Conservation (phyloP, 768 basidiomycete species). For the Phylloporus sp. region DNA sequence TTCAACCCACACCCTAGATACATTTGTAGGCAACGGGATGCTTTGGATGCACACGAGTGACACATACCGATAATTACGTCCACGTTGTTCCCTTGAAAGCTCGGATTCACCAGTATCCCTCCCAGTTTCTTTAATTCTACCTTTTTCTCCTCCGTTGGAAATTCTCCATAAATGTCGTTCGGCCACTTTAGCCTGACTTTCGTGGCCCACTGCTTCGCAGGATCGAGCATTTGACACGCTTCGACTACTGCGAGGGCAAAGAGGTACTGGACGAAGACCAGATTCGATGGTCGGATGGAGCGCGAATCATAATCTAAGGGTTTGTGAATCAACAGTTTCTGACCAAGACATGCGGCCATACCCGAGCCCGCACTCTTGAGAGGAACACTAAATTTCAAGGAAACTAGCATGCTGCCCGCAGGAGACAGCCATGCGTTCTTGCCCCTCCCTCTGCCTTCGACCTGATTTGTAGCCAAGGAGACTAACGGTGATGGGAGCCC, state of each 20-base stretch:
- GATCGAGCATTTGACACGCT: conserved; percentile 60
- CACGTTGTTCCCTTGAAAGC: conserved; percentile 64
- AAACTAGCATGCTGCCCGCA: conserved; percentile 76
- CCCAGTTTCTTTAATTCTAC: conserved; percentile 74
- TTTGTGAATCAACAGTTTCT: background rate
- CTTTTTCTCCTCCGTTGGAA: conserved; percentile 34
- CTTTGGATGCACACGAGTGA: background rate
- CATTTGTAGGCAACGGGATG: background rate
- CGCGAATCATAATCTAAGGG: conserved; percentile 1
- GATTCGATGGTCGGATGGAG: conserved; percentile 39
- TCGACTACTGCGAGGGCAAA: conserved; percentile 86
- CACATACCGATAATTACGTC: conserved; percentile 76
- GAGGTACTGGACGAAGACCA: conserved; percentile 94
- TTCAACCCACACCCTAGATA: conserved; percentile 82
- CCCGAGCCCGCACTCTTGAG: conserved; percentile 13
- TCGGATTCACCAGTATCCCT: conserved; percentile 87
- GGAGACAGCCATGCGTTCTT: conserved; percentile 92
- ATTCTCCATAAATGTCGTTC: conserved; percentile 84
- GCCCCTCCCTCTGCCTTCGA: conserved; percentile 85
- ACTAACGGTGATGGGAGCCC: conserved; percentile 70
- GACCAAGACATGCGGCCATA: background rate
- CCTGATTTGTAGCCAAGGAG: conserved; percentile 82
- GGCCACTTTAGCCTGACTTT: conserved; percentile 90
- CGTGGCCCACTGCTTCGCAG: conserved; percentile 42
- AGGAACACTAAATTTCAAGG: conserved; percentile 22